Base-by-base conservation (phyloP, 805 yeast species). In the Barnettozyma wickerhamii region DNA sequence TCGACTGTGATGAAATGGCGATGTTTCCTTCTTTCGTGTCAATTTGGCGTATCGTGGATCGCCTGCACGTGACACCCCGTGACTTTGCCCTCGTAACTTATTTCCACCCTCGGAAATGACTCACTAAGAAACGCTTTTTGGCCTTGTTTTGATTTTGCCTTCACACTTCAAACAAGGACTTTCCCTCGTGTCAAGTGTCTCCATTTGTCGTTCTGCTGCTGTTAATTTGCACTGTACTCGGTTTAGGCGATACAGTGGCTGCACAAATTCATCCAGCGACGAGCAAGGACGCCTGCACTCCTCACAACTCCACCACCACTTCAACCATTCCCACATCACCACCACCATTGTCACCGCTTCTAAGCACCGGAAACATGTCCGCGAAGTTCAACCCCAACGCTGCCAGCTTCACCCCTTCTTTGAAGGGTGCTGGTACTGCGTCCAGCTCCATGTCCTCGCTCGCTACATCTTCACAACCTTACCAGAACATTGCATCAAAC, bases 351-450 rank as follows among this genome's bases (percentile, higher is more conserved):
- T 14, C 30, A 28, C 30, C 30, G 17, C 30, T 4, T 5, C 30
- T 12, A 35, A 31, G 15, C 32, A 10, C 12, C 10, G 14, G n/a
- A n/a, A n/a, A 19, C 14, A 52, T 51, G 56, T 30, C 52, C 15
- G 37, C 38, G 19, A 54, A 51, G 30, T 45, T 45, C 38, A 52
- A 51, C 35, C 50, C 53, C 13, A 48, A 43, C 42, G 38, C 48
- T 7, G n/a, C 49, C 10, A 36, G 44, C 1, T 55, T 52, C 23
- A 37, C 46, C 14, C 60, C 59, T n/a, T 26, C 47, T 6, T 6
- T 18, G 12, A 31, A 33, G 17, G 23, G 15, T 7, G 27, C 27
- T 13, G 23, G 15, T 7, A 13, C 30, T 10, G 15, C 21, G 3
- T n/a, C 37, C 5, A 13, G 21, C 10, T 35, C 37, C 18, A 12